Base-by-base conservation (phyloP, 164 flowering plant species). In the Paratinospora sagittata region DNA sequence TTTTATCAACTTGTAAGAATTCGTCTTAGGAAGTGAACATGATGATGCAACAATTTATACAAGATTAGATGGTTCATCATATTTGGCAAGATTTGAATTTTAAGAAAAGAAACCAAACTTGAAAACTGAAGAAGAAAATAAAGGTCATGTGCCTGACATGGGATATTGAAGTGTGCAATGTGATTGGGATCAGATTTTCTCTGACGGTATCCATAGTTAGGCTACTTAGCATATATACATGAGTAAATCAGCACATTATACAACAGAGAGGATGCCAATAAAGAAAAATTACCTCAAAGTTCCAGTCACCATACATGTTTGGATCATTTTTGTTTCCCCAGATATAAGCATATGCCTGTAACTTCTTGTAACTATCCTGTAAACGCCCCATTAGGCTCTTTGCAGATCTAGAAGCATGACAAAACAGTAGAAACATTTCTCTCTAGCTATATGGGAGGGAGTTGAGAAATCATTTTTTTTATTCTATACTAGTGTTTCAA, bases 241-340 rank as follows among this genome's bases (percentile, higher is more conserved):
- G 0, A 55, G 26, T 55, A 55, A 16, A 55, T 55, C 61, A 55
- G 61, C 21, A 55, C 19, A 36, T 33, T 36, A 13, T 2, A 24
- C 10, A 66, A 34, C 0, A 23, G 13, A 24, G 24, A 61, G 30
- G 10, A n/a, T 37, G 65, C n/a, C 16, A 4, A 27, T 24, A 7
- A n/a, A 10, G 27, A n/a, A 27, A n/a, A n/a, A 30, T 70, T 82
- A 94, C 98, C 97, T 90, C 95, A 78, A 90, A 88, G 79, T 88
- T 73, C 97, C 97, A 92, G 10, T 83, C 86, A 55, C 98, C 98
- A 74, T 84, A 88, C 73, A 94, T 75, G 75, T 85, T 70, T 27
- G 92, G 91, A 75, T 92, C 97, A 74, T 79, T 74, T 70, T 78
- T 83, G 74, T 92, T 77, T 47, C 9, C 79, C 98, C 98, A 94